Evolutionary conservation across 345 rosid genomes (phyloP).

Genomic region (Cardamine occulta): DNA sequence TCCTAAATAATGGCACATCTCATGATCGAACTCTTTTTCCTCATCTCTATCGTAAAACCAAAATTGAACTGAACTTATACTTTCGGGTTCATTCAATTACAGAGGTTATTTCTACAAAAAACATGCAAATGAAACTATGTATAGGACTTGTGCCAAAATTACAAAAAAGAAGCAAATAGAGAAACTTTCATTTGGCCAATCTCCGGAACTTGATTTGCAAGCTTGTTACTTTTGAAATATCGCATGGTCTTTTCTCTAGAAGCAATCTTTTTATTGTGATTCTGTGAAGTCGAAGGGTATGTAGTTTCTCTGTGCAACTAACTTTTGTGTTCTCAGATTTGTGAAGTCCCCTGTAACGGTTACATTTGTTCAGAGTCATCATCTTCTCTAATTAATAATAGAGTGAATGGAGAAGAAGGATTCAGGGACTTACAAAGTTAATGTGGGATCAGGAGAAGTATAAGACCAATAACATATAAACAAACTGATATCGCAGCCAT

Average conservation of each 20-base stretch:
- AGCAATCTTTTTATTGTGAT: background rate
- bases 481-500: conserved; percentile 58
- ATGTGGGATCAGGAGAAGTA: conserved; percentile 79
- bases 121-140: background rate
- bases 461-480: conserved; percentile 56
- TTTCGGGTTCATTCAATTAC: background rate
- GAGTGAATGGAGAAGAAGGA: background rate
- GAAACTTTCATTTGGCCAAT: background rate
- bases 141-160: background rate
- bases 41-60: background rate
- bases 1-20: background rate
- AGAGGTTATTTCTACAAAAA: background rate
- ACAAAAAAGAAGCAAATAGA: background rate
- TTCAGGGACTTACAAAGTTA: conserved; percentile 31
- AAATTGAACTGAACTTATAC: background rate
- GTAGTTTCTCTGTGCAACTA: background rate
- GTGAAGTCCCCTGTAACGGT: background rate
- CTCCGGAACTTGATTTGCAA: background rate
- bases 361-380: background rate
- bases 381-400: background rate
- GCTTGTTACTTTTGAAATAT: background rate
- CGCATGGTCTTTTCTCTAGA: background rate
- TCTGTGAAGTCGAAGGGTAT: background rate
- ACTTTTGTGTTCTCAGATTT: background rate
- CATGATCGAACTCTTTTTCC: background rate